phyloP scores from a whole-genome alignment of 2,329 filamentous ascomycete species.

The Pseudocercospora musae region DNA sequence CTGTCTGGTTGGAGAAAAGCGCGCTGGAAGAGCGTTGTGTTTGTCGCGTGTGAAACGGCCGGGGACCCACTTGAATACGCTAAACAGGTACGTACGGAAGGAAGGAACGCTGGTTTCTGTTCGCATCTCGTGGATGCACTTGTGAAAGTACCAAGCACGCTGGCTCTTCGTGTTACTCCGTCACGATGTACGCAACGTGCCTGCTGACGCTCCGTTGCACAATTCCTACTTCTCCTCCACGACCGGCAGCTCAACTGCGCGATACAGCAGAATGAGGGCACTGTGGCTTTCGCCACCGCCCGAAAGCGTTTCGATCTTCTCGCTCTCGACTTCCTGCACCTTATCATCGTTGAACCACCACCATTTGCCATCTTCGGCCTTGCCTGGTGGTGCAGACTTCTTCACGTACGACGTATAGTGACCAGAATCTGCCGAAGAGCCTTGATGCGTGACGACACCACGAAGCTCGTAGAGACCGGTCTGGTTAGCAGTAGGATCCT shows the following conservation, averaged over 20 bases:
- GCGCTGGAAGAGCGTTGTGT: neutral
- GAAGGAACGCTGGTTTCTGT: neutral
- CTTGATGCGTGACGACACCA: constrained; percentile 93
- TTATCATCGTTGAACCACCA: constrained; percentile 99
- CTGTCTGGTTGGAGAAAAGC: neutral
- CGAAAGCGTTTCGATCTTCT: constrained; percentile 85
- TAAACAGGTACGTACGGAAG: neutral
- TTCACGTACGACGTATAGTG: constrained; percentile 99
- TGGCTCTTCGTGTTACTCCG: neutral
- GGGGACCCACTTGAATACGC: neutral
- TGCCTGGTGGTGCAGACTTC: constrained; percentile 78
- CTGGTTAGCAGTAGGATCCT: constrained; percentile 82
- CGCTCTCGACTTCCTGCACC: constrained; percentile 83
- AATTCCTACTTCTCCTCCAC: neutral
- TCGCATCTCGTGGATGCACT: neutral
- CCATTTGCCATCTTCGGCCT: constrained; percentile 91
- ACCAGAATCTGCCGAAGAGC: constrained; percentile 91
- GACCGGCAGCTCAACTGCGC: constrained; percentile 64
- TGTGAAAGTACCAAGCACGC: neutral
- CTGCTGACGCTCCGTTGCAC: neutral
- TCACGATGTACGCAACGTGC: neutral
- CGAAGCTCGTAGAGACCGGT: constrained; percentile 93
- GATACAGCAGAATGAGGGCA: constrained; percentile 75
- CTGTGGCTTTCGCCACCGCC: constrained; percentile 82
- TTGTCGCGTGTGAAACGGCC: neutral